Conservation (phyloP, 345 rosid species). For the Kandelia obovata region DNA sequence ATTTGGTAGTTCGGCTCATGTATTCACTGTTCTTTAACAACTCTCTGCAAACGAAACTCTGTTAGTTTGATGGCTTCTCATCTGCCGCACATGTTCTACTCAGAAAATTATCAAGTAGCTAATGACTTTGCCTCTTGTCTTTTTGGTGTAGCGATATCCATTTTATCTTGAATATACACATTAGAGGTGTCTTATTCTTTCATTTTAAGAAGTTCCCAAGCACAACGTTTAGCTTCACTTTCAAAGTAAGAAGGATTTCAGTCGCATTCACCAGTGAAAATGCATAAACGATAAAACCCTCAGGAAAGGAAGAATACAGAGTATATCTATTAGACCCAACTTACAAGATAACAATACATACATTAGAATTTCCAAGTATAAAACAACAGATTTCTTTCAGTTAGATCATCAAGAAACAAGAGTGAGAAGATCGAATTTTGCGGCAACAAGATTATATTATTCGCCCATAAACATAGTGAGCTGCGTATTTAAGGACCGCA, state of each 20-base stretch:
- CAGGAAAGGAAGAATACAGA: no score
- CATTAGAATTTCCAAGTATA: background rate
- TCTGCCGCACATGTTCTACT: background rate
- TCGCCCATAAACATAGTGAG: background rate
- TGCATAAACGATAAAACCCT: no score
- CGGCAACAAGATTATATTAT: no score
- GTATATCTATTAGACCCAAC: background rate
- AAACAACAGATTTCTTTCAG: constrained; percentile 9
- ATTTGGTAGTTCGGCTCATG: no score
- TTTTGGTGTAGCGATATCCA: no score
- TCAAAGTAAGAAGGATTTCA: no score
- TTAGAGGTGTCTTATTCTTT: no score
- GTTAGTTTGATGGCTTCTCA: background rate
- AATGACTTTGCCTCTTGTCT: no score
- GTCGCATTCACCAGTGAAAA: no score
- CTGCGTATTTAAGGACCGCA: constrained; percentile 11
- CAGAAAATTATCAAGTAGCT: background rate
- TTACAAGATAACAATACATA: background rate
- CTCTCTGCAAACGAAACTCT: background rate
- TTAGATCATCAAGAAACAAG: background rate
- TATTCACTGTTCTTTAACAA: background rate
- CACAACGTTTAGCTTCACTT: no score
- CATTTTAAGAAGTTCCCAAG: background rate
- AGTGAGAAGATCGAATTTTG: no score
- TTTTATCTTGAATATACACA: no score